Conservation (phyloP, 148 eudicot species). For the Polygonum maritimum region DNA sequence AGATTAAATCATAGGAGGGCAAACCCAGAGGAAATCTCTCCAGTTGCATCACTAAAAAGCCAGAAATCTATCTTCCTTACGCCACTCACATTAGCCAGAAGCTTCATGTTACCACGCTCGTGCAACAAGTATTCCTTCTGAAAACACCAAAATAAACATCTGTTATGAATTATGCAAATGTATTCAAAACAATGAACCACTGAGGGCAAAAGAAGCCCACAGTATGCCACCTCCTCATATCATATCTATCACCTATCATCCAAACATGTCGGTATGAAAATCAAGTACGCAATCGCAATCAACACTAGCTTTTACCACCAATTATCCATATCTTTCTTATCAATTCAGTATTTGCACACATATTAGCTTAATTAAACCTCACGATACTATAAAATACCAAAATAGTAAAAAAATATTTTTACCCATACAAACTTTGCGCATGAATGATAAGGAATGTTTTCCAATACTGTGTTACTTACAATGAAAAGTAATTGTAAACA, state of each 20-base stretch:
- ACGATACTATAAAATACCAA: neutral
- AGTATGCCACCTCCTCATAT: neutral
- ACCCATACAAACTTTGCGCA: neutral
- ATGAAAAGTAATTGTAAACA: neutral
- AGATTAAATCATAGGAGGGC: neutral
- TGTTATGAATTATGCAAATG: neutral
- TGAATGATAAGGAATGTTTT: neutral
- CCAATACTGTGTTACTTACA: neutral
- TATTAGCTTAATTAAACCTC: neutral
- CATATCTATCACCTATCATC: neutral
- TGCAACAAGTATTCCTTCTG: neutral
- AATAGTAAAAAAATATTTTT: neutral
- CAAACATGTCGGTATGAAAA: neutral
- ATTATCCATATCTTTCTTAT: neutral
- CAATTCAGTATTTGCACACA: neutral
- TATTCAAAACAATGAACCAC: neutral
- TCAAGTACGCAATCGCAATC: neutral
- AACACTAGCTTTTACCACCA: neutral
- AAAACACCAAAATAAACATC: neutral
- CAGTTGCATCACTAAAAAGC: neutral
- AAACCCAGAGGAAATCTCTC: neutral
- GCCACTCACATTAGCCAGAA: neutral
- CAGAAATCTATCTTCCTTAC: neutral
- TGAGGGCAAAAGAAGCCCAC: neutral
- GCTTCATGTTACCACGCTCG: neutral